phyloP scores from a whole-genome alignment of 139 green algal genomes.

The Chlamydomonas eustigma region DNA sequence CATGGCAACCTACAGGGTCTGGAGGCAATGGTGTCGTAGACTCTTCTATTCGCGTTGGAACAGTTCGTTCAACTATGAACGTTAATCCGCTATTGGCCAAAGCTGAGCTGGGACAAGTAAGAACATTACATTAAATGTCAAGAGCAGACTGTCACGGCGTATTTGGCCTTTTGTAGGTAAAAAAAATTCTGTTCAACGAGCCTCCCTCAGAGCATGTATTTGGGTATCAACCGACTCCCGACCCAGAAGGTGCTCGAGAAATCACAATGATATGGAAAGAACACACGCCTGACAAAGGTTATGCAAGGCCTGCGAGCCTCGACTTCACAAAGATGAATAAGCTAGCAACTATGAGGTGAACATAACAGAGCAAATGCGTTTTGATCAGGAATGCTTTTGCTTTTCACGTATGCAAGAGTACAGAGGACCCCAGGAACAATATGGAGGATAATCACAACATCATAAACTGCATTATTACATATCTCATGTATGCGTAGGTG shows the following conservation, averaged over 20 bases:
- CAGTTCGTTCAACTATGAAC: constrained; percentile 17
- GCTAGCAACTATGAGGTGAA: constrained; percentile 11
- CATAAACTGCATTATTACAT: too few species aligned
- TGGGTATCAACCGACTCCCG: constrained; percentile 15
- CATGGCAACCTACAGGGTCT: constrained; percentile 18
- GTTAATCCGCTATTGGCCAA: constrained; percentile 23
- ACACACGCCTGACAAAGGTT: not conserved
- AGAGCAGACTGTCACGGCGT: not conserved
- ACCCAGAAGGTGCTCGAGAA: constrained; percentile 31
- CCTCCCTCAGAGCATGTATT: constrained; percentile 28
- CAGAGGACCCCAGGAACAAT: too few species aligned
- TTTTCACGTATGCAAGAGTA: too few species aligned
- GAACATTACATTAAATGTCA: not conserved
- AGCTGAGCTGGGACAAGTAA: constrained; percentile 11
- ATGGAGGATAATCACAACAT: too few species aligned
- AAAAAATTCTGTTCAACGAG: constrained; percentile 22
- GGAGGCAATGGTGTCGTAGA: not conserved
- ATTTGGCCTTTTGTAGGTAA: constrained; percentile 19
- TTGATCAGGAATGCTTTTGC: not conserved
- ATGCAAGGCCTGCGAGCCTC: not conserved
- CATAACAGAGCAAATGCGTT: not conserved
- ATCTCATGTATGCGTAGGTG: too few species aligned
- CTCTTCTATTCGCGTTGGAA: not conserved
- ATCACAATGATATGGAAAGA: constrained; percentile 21
- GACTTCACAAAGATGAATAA: constrained; percentile 40